Evolutionary conservation across 176 grass and related monocot genomes (phyloP).

Genomic region (Oryza officinalis): DNA sequence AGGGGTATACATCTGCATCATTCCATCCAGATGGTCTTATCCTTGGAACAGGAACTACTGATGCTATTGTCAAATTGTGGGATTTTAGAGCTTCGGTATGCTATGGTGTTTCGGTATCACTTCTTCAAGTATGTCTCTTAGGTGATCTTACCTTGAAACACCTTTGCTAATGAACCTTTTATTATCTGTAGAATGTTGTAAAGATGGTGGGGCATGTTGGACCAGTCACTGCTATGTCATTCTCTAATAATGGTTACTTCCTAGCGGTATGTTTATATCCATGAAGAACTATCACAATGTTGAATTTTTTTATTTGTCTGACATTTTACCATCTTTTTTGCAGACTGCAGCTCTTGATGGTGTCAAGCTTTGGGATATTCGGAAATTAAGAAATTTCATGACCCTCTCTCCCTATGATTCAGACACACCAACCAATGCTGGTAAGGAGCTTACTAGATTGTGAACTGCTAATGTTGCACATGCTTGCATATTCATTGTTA

Average conservation of each 20-base stretch:
- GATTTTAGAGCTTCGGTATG: constrained; percentile 92
- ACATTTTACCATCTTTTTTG: neutral
- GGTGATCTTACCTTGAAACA: neutral
- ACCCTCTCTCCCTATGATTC: constrained; percentile 43
- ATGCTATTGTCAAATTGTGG: constrained; percentile 89
- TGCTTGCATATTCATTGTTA: constrained; percentile 1
- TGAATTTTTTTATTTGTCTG: constrained; percentile 10
- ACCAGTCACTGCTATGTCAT: constrained; percentile 90
- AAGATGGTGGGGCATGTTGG: constrained; percentile 87
- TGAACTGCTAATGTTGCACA: neutral
- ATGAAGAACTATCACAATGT: neutral
- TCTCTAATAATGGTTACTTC: constrained; percentile 99
- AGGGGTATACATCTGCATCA: constrained; percentile 84
- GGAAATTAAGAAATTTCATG: constrained; percentile 94
- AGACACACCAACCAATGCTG: constrained; percentile 86
- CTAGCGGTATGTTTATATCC: constrained; percentile 67
- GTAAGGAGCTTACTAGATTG: constrained; percentile 44
- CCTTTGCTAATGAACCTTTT: constrained; percentile 26
- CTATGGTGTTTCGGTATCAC: neutral
- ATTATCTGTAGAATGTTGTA: constrained; percentile 71
- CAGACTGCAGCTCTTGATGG: constrained; percentile 97
- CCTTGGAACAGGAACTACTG: constrained; percentile 89
- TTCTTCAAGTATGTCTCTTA: constrained; percentile 23
- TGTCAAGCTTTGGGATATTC: constrained; percentile 99
- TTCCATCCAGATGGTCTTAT: constrained; percentile 98